Conservation (phyloP, 1,284 basidiomycete genomes). For the Volvariella surrecta region DNA sequence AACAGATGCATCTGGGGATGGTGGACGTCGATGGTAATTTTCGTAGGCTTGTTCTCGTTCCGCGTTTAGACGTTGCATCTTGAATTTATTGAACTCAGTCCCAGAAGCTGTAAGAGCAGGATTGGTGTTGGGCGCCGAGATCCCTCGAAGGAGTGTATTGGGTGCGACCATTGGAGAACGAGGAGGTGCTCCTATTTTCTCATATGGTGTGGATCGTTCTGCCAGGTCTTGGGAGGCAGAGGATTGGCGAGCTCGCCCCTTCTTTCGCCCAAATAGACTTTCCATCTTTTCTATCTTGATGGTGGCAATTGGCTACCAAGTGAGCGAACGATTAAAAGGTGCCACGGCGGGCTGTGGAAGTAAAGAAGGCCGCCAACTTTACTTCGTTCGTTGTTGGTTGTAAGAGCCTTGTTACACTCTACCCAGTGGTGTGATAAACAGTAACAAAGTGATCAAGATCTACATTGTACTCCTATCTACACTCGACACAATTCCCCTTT, state of each 20-base stretch:
- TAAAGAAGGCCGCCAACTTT: too few relatives aligned
- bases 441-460: too few relatives aligned
- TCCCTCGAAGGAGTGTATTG: conserved; percentile 51
- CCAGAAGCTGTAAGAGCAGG: conserved; percentile 63
- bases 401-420: too few relatives aligned
- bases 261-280: conserved; percentile 47
- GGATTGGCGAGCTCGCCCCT: conserved; percentile 33
- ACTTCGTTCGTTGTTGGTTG: too few relatives aligned
- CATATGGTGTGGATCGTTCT: conserved; percentile 66
- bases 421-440: too few relatives aligned
- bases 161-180: conserved; percentile 52
- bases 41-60: conserved; percentile 48
- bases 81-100: conserved; percentile 56
- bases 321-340: too few relatives aligned
- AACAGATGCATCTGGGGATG: conserved; percentile 41
- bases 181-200: conserved; percentile 49
- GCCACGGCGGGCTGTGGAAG: too few relatives aligned
- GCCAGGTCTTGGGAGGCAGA: conserved; percentile 37
- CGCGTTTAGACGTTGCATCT: conserved; percentile 34
- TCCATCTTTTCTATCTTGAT: conserved; percentile 39
- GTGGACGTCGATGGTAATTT: conserved; percentile 27
- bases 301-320: too few relatives aligned
- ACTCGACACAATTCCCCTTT: too few relatives aligned
- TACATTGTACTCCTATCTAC: too few relatives aligned
- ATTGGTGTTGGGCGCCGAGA: conserved; percentile 74